Base-by-base conservation (phyloP, 1,284 basidiomycete species). In the Pulveroboletus sp. region DNA sequence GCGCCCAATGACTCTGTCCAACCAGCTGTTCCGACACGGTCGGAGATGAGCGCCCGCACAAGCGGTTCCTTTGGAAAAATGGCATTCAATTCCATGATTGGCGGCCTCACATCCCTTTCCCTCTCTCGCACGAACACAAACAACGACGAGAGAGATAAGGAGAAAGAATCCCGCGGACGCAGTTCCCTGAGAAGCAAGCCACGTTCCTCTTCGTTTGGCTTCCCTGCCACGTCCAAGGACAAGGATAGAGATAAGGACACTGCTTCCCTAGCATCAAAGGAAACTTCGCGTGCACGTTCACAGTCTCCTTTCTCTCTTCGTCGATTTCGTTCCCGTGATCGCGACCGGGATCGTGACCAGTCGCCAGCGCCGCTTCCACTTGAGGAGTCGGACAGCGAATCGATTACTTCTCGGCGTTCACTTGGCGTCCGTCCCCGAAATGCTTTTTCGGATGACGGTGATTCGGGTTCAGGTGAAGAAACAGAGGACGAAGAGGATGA, bases 251-350 rank as follows among this genome's bases (percentile, higher is more conserved):
- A 71, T 12, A 67, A 66, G 29, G 64, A 68, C 17, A 18, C 64
- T 5, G 60, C 66, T 50, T 66, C 67, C 22, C 18, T 59, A 12
- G 55, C 49, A 28, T 69, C 72, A 14, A 72, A 65, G 22, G 67
- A 72, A 25, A 56, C 59, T 6, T 43, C 77, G 24, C 85, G 85
- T 56, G 78, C 86, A 14, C 85, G 89, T 39, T 89, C 86, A 33
- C 80, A 83, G 59, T 91, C 89, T 1, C 89, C 89, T 18, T 91
- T 91, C 67, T 76, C 74, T 46, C 80, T 89, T 57, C 80, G 86
- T 35, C 78, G 85, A 31, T 78, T 80, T 55, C 81, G 85, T 56
- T 74, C 76, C 12, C 83, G 88, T 20, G 64, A 65, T 39, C 64
- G 62, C 52, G 89, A 91, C 29, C 71, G 80, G n/a, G n/a, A n/a